A percentile compares a stretch with the other conserved stretches of the same genome.
Conservation (phyloP, 176 grass and related monocot species). For the Tillandsia leiboldiana region DNA sequence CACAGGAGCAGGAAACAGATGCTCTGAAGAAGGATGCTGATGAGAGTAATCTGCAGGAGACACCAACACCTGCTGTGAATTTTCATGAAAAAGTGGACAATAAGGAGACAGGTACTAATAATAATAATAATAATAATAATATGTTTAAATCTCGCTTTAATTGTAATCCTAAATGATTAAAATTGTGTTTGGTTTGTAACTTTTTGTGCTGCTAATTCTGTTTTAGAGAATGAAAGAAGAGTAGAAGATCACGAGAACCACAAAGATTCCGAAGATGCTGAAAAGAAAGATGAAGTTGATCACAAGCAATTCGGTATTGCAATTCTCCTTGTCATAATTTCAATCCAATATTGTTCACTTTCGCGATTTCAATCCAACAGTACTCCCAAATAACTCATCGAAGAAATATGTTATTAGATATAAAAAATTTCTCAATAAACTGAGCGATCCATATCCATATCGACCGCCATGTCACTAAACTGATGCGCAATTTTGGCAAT, state of each 20-base stretch:
- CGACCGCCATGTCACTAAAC: no score
- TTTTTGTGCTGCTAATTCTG: no score
- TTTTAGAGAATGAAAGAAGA: slow-evolving; percentile 15
- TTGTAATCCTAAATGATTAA: neutral
- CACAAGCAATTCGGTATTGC: slow-evolving; percentile 38
- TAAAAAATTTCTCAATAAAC: no score
- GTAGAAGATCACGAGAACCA: slow-evolving; percentile 14
- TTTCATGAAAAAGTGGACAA: neutral
- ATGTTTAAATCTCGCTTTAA: no score
- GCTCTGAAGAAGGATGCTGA: neutral
- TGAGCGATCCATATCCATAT: no score
- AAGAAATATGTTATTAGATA: no score
- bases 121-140: no score
- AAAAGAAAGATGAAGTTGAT: slow-evolving; percentile 8
- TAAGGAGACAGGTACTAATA: slow-evolving; percentile 1
- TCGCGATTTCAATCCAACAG: neutral
- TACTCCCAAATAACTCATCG: no score
- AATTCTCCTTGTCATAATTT: neutral
- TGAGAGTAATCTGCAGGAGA: neutral
- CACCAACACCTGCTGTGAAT: neutral
- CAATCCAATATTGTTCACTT: neutral
- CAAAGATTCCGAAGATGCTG: neutral
- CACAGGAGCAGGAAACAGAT: neutral
- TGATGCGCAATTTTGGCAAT: neutral
- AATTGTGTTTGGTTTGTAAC: no score